phyloP scores from a whole-genome alignment of 768 basidiomycete genomes.

The Pisolithus microcarpus region DNA sequence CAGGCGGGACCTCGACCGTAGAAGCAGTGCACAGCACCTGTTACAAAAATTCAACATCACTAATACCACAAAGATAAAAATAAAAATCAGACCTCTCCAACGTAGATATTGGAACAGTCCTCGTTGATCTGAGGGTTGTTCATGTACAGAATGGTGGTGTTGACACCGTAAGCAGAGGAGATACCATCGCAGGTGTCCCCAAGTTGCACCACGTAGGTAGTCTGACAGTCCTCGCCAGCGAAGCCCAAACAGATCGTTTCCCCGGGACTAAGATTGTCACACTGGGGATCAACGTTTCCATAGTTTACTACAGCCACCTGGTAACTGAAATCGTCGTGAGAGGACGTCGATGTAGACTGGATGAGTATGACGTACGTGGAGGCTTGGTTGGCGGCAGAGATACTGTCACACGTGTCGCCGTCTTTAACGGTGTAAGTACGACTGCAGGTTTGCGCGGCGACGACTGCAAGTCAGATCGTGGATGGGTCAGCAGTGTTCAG shows the following conservation, averaged over 20 bases:
- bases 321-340: conserved; percentile 38
- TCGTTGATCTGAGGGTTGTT: conserved; percentile 73
- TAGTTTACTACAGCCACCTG: conserved; percentile 65
- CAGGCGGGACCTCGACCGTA: conserved; percentile 36
- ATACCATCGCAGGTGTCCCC: conserved; percentile 59
- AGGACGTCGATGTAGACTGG: not conserved
- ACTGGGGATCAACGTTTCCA: conserved; percentile 40
- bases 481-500: conserved; percentile 2
- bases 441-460: conserved; percentile 36
- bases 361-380: conserved; percentile 46
- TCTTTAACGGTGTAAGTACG: conserved; percentile 53
- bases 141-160: conserved; percentile 43
- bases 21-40: conserved; percentile 51
- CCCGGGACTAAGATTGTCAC: conserved; percentile 53
- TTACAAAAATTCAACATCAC: not conserved
- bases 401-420: conserved; percentile 66
- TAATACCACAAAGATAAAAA: not conserved
- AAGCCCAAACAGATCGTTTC: conserved; percentile 55
- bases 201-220: conserved; percentile 47
- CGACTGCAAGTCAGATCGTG: conserved; percentile 9
- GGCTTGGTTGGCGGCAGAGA: conserved; percentile 55
- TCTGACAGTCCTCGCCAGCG: conserved; percentile 51
- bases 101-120: conserved; percentile 59
- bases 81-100: conserved; percentile 55
- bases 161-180: conserved; percentile 32